Conservation (phyloP, 441 rosid genomes). For the Geranium incanum region DNA sequence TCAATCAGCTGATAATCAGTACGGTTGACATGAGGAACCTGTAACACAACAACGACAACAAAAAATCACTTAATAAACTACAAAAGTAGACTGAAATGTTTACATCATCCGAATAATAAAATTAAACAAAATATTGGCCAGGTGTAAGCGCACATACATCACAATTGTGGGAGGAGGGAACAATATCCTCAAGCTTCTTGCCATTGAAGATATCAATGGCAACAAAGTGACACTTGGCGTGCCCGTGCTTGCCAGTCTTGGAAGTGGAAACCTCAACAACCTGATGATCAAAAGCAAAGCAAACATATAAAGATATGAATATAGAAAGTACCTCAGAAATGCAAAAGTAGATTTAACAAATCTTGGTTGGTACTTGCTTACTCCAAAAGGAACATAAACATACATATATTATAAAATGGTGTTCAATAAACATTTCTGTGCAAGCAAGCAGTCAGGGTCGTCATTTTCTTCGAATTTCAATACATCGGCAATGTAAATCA, state of each 20-base stretch:
- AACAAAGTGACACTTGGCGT: slow-evolving; percentile 92
- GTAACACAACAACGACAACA: background rate
- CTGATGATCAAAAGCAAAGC: slow-evolving; percentile 23
- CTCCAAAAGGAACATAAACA: background rate
- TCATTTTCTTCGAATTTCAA: background rate
- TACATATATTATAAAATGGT: too few relatives aligned
- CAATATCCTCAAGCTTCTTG: slow-evolving; percentile 92
- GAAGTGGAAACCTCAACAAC: slow-evolving; percentile 94
- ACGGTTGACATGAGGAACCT: slow-evolving; percentile 95
- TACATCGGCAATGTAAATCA: background rate
- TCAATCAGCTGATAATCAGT: slow-evolving; percentile 83
- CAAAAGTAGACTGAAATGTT: background rate
- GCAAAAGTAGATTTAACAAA: background rate
- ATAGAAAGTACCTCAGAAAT: too few relatives aligned
- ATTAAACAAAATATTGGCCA: background rate
- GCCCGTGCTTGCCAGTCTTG: slow-evolving; percentile 96
- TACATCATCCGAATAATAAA: too few relatives aligned
- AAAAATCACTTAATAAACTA: background rate
- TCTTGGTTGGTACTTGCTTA: background rate
- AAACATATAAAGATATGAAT: background rate
- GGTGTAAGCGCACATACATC: slow-evolving; percentile 39
- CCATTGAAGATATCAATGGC: slow-evolving; percentile 84
- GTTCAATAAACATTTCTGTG: background rate
- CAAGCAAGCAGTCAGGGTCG: background rate
- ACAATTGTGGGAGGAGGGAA: slow-evolving; percentile 93